Evolutionary conservation across 1,284 basidiomycete species (phyloP), one percentile per base, ranked within the genome.

Genomic region (Coriolopsis trogii): DNA sequence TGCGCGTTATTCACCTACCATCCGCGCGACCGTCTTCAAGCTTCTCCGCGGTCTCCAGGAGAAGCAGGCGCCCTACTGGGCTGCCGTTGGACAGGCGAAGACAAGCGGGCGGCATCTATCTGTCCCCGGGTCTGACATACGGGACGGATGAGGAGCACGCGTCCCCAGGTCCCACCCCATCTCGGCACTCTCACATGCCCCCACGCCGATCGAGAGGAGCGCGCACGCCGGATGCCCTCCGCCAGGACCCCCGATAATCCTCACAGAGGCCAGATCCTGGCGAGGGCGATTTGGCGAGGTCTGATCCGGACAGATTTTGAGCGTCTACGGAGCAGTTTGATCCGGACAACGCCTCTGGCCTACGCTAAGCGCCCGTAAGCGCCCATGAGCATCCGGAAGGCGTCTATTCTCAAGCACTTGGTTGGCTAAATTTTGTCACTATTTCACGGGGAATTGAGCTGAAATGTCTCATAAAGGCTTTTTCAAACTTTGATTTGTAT

Each of bases 1-100:
- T 53, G 85, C 89, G 29, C 70, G 74, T 6, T 93, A 91, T 70
- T 79, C 93, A 65, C 95, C 96, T 4, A 75, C 84, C 33, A 85
- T 98, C 33, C 85, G 91, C 12, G 79, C 80, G 31, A 86, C 94
- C 59, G 81, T 98, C 58, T 87, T 85, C 66, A 83, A 83, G 43
- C 80, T 98, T 2, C 79, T 98, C 8, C 84, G 86, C 48, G 94
- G 93, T 1, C 78, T 98, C 33, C 89, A 91, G 63, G 76, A 78
- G 59, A 93, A 93, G 64, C 93, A 97, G 68, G 81, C 84, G 12
- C 78, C 83, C 4, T 98, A 85, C 51, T 67, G 69, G 64, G 51
- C 55, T 12, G 52, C 58, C n/a, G 47, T 59, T 25, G 42, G 40
- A 3, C 57, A 53, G 15, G 21, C 48, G 15, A 45, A 38, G 25